A percentile compares a stretch with the other conserved stretches of the same genome.
These are phyloP conservation scores for Closterium sp. DNA, from an alignment of 139 green algal genomes.

Conservation along the genomic window DNA sequence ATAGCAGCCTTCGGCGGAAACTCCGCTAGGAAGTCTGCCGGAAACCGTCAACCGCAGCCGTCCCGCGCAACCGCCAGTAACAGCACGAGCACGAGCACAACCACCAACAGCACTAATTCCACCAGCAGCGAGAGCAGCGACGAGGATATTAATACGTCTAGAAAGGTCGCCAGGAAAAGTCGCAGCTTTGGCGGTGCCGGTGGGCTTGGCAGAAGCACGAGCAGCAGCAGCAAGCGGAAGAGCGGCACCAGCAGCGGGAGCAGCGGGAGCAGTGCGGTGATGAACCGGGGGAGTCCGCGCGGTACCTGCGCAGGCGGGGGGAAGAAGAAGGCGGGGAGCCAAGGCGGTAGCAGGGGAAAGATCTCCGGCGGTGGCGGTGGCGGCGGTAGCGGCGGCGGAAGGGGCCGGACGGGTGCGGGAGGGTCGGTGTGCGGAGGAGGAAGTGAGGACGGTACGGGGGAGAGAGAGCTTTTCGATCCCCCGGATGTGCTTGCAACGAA, in stretches of 20 bases:
- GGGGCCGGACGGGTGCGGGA: neutral
- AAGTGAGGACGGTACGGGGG: neutral
- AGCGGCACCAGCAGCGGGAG: neutral
- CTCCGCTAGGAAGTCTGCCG: neutral
- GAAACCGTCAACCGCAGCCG: neutral
- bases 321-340: neutral
- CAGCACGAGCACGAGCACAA: neutral
- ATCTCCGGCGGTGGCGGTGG: neutral
- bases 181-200: neutral
- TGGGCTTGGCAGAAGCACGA: neutral
- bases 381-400: neutral
- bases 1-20: neutral
- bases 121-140: neutral
- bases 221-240: neutral
- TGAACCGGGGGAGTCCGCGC: neutral
- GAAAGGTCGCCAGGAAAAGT: neutral
- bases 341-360: neutral
- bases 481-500: conserved; percentile 16
- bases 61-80: neutral
- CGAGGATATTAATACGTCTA: neutral
- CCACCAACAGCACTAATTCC: neutral
- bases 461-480: conserved; percentile 14
- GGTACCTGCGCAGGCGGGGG: neutral
- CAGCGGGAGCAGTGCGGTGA: neutral
- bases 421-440: neutral